These are phyloP conservation scores for Boletellus ananas DNA, from an alignment of 768 basidiomycete species.

Conservation along the genomic window DNA sequence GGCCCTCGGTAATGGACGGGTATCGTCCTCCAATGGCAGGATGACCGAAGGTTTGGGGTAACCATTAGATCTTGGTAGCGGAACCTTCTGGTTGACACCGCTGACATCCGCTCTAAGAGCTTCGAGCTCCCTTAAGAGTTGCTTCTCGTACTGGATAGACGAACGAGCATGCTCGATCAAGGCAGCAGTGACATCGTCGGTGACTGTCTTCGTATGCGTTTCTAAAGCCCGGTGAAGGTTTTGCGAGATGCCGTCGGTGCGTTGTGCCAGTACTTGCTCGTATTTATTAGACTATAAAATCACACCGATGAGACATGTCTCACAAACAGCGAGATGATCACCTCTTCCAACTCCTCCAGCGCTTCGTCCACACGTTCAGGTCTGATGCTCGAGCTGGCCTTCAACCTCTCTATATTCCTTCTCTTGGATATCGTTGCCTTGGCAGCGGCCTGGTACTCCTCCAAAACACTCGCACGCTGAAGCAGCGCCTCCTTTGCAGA, in stretches of 20 bases:
- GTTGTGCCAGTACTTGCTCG: conserved; percentile 76
- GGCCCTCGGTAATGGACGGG: conserved; percentile 26
- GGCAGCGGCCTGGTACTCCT: conserved; percentile 91
- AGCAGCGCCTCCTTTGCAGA: conserved; percentile 93
- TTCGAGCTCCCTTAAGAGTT: conserved; percentile 84
- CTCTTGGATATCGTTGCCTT: conserved; percentile 93
- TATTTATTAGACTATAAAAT: conserved; percentile 76
- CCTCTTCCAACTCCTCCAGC: conserved; percentile 90
- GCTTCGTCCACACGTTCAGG: conserved; percentile 88
- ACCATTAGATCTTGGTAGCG: conserved; percentile 43
- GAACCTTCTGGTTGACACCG: conserved; percentile 59
- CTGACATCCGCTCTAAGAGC: conserved; percentile 73
- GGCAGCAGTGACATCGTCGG: conserved; percentile 87
- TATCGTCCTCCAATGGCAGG: conserved; percentile 61
- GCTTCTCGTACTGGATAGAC: conserved; percentile 87
- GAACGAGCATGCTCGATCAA: conserved; percentile 92
- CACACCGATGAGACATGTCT: conserved; percentile 8
- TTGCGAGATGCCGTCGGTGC: conserved; percentile 91
- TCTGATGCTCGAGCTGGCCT: conserved; percentile 80
- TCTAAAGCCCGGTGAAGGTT: conserved; percentile 87
- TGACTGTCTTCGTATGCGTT: conserved; percentile 79
- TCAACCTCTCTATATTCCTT: conserved; percentile 83
- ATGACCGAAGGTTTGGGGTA: conserved; percentile 59
- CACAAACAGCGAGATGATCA: conserved; percentile 28
- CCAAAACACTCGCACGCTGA: conserved; percentile 85